Conservation (phyloP, 2,329 filamentous ascomycete genomes). For the Claviceps lovelessii region DNA sequence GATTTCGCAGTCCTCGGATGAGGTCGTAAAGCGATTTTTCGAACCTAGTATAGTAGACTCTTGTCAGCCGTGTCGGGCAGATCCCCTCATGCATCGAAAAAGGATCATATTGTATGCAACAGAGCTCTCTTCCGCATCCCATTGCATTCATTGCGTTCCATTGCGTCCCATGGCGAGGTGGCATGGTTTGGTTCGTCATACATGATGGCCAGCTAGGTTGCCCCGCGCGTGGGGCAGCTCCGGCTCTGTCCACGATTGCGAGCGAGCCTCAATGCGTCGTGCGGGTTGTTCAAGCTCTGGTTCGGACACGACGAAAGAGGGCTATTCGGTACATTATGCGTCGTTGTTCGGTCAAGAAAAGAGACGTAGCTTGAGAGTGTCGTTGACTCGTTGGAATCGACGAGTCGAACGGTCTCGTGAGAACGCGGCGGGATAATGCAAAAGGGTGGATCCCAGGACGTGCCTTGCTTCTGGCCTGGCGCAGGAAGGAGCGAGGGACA, state of each 20-base stretch:
- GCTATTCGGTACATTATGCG: slow-evolving; percentile 12
- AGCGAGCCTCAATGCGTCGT: slow-evolving; percentile 1
- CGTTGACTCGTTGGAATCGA: neutral
- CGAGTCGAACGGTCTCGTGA: neutral
- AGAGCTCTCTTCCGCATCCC: neutral
- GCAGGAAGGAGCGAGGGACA: neutral
- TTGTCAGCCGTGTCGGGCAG: neutral
- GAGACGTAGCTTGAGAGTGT: neutral
- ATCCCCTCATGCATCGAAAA: no score
- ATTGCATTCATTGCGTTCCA: neutral
- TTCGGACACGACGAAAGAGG: slow-evolving; percentile 8
- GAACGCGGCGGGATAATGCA: neutral
- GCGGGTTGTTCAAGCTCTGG: slow-evolving; percentile 4
- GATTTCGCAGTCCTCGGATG: slow-evolving; percentile 86
- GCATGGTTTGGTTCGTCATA: neutral
- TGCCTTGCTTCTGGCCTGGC: neutral
- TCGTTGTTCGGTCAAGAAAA: neutral
- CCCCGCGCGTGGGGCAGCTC: slow-evolving; percentile 16
- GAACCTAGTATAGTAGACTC: slow-evolving; percentile 49
- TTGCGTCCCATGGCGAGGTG: neutral
- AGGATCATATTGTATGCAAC: neutral
- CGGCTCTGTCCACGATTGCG: slow-evolving; percentile 1
- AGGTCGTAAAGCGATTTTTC: slow-evolving; percentile 99
- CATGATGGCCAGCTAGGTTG: slow-evolving; percentile 2
- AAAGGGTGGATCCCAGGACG: neutral